These are phyloP conservation scores for Lasiosphaeria hispida DNA, from an alignment of 495 filamentous ascomycete species.

Conservation along the genomic window DNA sequence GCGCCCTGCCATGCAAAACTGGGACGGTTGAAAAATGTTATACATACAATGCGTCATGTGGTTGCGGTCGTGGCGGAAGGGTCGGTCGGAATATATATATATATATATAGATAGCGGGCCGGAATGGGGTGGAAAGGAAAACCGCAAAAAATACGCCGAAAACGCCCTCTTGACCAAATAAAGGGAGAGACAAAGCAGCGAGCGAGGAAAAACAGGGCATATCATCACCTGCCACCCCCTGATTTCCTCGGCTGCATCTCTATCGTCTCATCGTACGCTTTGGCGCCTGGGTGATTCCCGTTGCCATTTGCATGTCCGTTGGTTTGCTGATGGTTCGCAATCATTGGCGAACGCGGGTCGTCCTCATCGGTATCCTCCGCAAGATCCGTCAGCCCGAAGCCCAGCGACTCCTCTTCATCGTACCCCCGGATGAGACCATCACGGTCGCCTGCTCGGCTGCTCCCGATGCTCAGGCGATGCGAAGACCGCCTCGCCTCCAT, in stretches of 20 bases:
- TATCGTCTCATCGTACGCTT: slow-evolving; percentile 38
- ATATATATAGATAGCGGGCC: not conserved
- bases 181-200: slow-evolving; percentile 1
- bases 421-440: slow-evolving; percentile 81
- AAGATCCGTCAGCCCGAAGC: slow-evolving; percentile 59
- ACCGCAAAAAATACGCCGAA: not conserved
- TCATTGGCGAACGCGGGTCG: slow-evolving; percentile 35
- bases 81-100: not conserved
- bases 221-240: slow-evolving; percentile 26
- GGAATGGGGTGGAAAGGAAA: not conserved
- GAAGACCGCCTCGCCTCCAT: slow-evolving; percentile 78
- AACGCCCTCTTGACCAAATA: not conserved
- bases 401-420: slow-evolving; percentile 70
- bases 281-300: slow-evolving; percentile 14
- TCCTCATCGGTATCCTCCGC: slow-evolving; percentile 65
- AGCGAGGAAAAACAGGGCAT: not conserved
- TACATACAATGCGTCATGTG: not conserved
- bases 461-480: slow-evolving; percentile 54
- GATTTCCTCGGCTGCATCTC: slow-evolving; percentile 43
- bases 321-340: slow-evolving; percentile 20
- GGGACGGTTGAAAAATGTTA: too few relatives aligned
- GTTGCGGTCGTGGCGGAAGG: not conserved
- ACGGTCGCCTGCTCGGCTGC: slow-evolving; percentile 62
- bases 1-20: not conserved
- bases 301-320: slow-evolving; percentile 16